Evolutionary conservation across 352 stramenopile species (phyloP), one percentile per base, ranked within the genome.

Genomic region (Phytophthora palmivora): DNA sequence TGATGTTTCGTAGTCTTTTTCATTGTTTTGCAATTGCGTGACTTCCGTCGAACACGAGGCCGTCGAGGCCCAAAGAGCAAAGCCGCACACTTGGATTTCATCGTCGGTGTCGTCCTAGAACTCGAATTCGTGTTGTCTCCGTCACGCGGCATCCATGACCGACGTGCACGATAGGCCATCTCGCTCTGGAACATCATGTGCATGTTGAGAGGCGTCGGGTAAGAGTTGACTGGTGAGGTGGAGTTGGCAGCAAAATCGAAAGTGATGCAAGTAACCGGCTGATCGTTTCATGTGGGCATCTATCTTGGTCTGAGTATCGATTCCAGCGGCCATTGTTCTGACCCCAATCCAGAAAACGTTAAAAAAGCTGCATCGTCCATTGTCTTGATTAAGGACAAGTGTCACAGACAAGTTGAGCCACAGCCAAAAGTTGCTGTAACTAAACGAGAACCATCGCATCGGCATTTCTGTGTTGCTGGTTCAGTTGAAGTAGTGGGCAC

Each of bases 131-230:
- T 34, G 30, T 55, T 42, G 14, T 54, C 49, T 6, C 49, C 63
- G 4, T 54, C 38, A 19, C 48, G 56, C 6, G 48, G 63, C 49
- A 67, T 47, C 63, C 63, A 67, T 2, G 48, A 43, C 14, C 63
- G 56, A 6, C 63, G 56, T 11, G 24, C 55, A 2, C 63, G 48
- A 21, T 63, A 71, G 15, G 56, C 32, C 33, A 30, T 19, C 33
- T 63, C 38, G 39, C 57, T 72, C 50, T 72, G 63, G 50, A 72
- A 72, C 32, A 72, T 32, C 63, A 72, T 67, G 50, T 72, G 63
- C 63, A 72, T 72, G 33, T 10, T 56, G n/a, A n/a, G n/a, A n/a
- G n/a, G n/a, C n/a, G n/a, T 28, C n/a, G 24, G 2, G 33, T 7
- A 16, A 18, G 15, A 18, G 12, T 16, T 53, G 16, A 43, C 26